These are phyloP conservation scores for Casuarina equisetifolia DNA, from an alignment of 306 rosid genomes.

Conservation along the genomic window DNA sequence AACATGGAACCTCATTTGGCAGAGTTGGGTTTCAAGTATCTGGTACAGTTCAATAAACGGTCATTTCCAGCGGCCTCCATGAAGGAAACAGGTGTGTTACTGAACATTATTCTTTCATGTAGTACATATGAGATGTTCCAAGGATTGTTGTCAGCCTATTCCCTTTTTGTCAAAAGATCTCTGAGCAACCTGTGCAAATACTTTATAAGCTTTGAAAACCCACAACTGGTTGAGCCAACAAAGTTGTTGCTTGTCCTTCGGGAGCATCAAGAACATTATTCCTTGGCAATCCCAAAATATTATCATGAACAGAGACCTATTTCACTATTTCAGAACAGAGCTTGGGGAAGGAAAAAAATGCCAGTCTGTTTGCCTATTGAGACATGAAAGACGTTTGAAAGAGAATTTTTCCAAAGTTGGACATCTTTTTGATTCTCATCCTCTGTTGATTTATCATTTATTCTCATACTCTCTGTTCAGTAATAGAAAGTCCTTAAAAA, in stretches of 20 bases:
- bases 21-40: slow-evolving; percentile 73
- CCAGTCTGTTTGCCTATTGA: neutral
- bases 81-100: slow-evolving; percentile 63
- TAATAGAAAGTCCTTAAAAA: slow-evolving; percentile 10
- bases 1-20: slow-evolving; percentile 83
- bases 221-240: slow-evolving; percentile 15
- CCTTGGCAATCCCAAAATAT: slow-evolving; percentile 8
- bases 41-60: slow-evolving; percentile 51
- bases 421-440: neutral
- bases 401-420: neutral
- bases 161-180: slow-evolving; percentile 10
- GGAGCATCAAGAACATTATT: neutral
- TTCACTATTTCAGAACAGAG: neutral
- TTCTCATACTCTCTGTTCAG: slow-evolving; percentile 7
- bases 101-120: neutral
- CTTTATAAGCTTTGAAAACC: slow-evolving; percentile 6
- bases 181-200: slow-evolving; percentile 3
- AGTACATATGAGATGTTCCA: neutral
- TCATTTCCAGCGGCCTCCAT: slow-evolving; percentile 38
- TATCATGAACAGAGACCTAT: neutral
- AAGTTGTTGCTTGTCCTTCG: neutral
- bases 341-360: neutral
- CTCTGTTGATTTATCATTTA: neutral
- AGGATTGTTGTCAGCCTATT: neutral
- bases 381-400: slow-evolving; percentile 13